A percentile compares a stretch with the other conserved stretches of the same genome.
phyloP scores from a whole-genome alignment of 192 early-diverging fungal genomes.

The Backusella tuberculispora region DNA sequence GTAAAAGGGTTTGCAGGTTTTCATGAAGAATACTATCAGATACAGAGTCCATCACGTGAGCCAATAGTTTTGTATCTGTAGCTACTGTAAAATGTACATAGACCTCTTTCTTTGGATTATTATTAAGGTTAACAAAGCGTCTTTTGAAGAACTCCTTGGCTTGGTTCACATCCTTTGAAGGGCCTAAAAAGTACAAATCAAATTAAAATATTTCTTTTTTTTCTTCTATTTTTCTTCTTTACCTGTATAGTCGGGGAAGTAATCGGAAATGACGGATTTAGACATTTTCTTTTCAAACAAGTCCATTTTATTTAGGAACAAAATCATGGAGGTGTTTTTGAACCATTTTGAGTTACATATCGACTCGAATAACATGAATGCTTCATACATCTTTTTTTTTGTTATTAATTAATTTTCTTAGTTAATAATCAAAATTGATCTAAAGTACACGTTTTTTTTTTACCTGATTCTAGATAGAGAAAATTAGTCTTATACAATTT shows the following conservation, averaged over 20 bases:
- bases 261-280: slow-evolving; percentile 42
- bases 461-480: slow-evolving; percentile 20
- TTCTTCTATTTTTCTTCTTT: background rate
- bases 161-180: slow-evolving; percentile 10
- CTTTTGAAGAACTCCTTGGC: slow-evolving; percentile 42
- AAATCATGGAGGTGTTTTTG: slow-evolving; percentile 55
- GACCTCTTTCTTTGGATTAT: slow-evolving; percentile 48
- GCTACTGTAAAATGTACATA: slow-evolving; percentile 55
- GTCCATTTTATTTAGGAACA: slow-evolving; percentile 64
- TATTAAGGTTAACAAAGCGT: slow-evolving; percentile 43
- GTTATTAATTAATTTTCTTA: background rate
- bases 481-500: slow-evolving; percentile 11
- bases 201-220: background rate
- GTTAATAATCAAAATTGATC: background rate
- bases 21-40: slow-evolving; percentile 37
- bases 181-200: slow-evolving; percentile 21
- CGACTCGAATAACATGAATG: slow-evolving; percentile 59
- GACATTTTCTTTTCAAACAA: slow-evolving; percentile 53
- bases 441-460: background rate
- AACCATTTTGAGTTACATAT: slow-evolving; percentile 65
- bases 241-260: slow-evolving; percentile 57
- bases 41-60: slow-evolving; percentile 49
- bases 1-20: slow-evolving; percentile 25
- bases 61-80: slow-evolving; percentile 50
- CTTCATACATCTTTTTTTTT: slow-evolving; percentile 54